Base-by-base conservation (phyloP, 2,329 filamentous ascomycete species). In the Shiraia sp. region DNA sequence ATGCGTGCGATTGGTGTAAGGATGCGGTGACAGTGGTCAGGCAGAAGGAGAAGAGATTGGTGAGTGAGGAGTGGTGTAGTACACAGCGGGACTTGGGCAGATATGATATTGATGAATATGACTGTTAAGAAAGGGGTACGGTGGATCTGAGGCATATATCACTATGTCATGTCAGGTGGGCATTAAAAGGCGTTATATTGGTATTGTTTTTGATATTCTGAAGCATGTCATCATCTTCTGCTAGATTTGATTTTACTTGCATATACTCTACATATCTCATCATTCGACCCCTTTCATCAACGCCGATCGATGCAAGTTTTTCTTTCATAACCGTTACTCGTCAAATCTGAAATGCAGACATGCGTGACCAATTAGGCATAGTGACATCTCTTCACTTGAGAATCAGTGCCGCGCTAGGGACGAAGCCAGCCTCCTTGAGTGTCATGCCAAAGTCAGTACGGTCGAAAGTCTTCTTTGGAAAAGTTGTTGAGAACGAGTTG, bases 331-430 rank as follows among this genome's bases (percentile, higher is more conserved):
- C 19, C 19, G 16, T 28, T 12, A 27, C 32, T 32, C 34, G 23
- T 42, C 13, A 33, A 23, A 23, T 23, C n/a, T 22, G 14, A 38
- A 36, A 30, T 17, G 31, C 28, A 13, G 33, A 12, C 17, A 14
- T n/a, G 15, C 23, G 17, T 3, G 8, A 12, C 22, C 17, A 24
- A 12, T 12, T 23, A 17, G 9, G 1, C 7, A 25, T n/a, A 27
- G 25, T 10, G 2, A 10, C 24, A 12, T 9, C 9, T 22, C 4
- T 33, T 40, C 48, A 63, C 61, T 75, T 72, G 40, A 95, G 83
- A 59, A 95, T 84, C 56, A 99, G 74, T 32, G 89, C 91, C n/a
- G 91, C 90, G 49, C 89, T 96, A 5, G 93, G 93, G 3, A 92
- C 85, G 47, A 96, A 73, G 0, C 91, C 92, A 12, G 92, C 87